Evolutionary conservation across 176 grass and related monocot species (phyloP), one percentile per base, ranked within the genome.

Genomic region (Carex pumila): DNA sequence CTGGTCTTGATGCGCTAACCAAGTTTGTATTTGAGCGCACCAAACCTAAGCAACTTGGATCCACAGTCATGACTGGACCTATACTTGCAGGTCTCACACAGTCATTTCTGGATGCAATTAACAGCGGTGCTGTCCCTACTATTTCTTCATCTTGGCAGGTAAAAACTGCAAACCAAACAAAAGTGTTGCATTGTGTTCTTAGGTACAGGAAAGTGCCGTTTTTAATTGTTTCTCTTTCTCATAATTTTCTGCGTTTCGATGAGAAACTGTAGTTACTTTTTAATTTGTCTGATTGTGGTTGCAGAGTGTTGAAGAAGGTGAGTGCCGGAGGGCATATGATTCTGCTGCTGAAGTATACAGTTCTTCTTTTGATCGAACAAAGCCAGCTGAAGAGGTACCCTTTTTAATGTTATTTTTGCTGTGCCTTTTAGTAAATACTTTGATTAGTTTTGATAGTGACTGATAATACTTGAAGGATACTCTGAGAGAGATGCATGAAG

Each of bases 121-220:
- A 99, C 73, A 92, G 79, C 57, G 96, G 93, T 63, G 96, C 96
- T 36, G 93, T 99, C 34, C 96, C 96, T 29, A 89, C 87, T 81
- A 95, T 99, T 80, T 93, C 93, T 54, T 99, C 96, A 1, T 99
- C 96, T 79, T 99, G 96, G 96, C 91, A 95, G 96, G 96, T 95
- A 79, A 21, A 32, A 47, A 18, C 3, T 57, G 22, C n/a, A 2
- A 54, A 84, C 39, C 3, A 9, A 36, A 57, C 15, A 79, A 85
- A 79, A 47, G n/a, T 86, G 59, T 65, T 86, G 36, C 29, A 57
- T 36, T 54, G 22, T 75, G 71, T 75, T 75, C 12, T 53, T 53
- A 59, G 56, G 47, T 3, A 52, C 15, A 1, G 41, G n/a, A 74
- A n/a, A 52, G 71, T 74, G 18, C 15, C 43, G 30, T 74, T 19